Evolutionary conservation across 768 basidiomycete genomes (phyloP).

Genomic region (Naganishia friedmannii): DNA sequence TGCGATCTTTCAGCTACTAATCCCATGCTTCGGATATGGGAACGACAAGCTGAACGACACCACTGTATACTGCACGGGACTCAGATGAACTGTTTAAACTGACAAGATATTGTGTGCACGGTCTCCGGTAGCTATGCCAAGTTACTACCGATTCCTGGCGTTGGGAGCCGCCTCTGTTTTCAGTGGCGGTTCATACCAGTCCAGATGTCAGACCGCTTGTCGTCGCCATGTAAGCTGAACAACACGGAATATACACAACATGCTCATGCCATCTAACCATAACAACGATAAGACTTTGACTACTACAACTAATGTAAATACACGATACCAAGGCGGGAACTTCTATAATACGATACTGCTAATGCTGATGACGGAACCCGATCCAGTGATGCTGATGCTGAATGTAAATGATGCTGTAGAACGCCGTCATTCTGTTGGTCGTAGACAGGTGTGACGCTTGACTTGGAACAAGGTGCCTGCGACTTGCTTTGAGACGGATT

Average conservation of each 20-base stretch:
- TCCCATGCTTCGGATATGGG: not conserved
- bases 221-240: not conserved
- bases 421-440: not conserved
- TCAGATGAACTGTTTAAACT: no score
- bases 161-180: no score
- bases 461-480: not conserved
- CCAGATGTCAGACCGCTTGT: no score
- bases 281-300: conserved; percentile 18
- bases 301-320: conserved; percentile 12
- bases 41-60: no score
- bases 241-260: not conserved
- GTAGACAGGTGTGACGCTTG: not conserved
- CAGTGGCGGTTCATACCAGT: no score
- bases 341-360: conserved; percentile 23
- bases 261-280: conserved; percentile 16
- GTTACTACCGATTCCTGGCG: no score
- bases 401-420: not conserved
- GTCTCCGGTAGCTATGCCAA: no score
- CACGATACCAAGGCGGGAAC: not conserved
- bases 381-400: conserved; percentile 13
- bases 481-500: not conserved
- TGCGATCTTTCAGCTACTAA: not conserved
- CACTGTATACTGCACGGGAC: no score
- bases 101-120: no score
- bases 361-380: not conserved